Evolutionary conservation across 169 alveolate species (phyloP), one percentile per base, ranked within the genome.

Genomic region (Plasmodium chabaudi): DNA sequence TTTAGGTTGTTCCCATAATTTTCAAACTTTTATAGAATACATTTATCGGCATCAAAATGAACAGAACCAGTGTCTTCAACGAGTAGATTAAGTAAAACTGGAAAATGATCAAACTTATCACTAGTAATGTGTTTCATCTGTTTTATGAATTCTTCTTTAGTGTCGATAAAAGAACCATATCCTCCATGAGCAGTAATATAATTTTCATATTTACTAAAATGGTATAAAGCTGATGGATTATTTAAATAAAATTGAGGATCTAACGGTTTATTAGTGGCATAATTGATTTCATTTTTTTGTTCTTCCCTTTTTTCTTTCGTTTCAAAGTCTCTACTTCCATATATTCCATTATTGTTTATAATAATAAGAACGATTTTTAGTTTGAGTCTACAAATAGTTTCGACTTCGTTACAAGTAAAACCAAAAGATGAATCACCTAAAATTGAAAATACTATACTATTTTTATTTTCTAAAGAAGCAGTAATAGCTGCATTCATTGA

Each of bases 341-440:
- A 79, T 79, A 79, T 67, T 4, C 89, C 89, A 70, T 79, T 79
- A 60, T 79, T 79, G 47, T 79, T 79, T 55, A 79, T 67, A 79
- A 79, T 67, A 5, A 79, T 67, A 25, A 79, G 15, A 46, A 79
- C 89, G 34, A 79, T 49, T 67, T 79, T 64, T 67, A 79, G 21
- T 34, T 79, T 64, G 19, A 67, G 68, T 39, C 89, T 42, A 23
- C 89, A 79, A 1, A 79, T 79, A 9, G 89, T 79, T 56, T 79
- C 89, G 12, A 79, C 39, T 79, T 79, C 89, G 61, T 79, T 79
- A n/a, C 84, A 79, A 9, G 89, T 53, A 42, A 79, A 79, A 6
- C 89, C 89, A 79, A 79, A 79, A 6, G 89, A 79, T 13, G 89
- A 79, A 79, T 79, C 89, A 44, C 89, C 89, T 42, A 79, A 79